Conservation (phyloP, 2,329 filamentous ascomycete species). For the Amphichorda felina region DNA sequence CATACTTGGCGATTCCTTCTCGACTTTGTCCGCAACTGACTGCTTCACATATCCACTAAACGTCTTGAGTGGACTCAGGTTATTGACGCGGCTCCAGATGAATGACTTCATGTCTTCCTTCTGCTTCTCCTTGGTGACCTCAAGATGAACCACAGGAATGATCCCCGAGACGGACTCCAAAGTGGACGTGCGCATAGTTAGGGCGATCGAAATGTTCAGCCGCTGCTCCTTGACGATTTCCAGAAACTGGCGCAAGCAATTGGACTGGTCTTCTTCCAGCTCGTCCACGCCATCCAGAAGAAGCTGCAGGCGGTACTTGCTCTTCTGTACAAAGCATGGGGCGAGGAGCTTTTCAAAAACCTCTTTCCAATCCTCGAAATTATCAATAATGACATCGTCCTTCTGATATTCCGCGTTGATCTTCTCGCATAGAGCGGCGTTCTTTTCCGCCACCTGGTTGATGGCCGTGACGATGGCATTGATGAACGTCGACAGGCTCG, state of each 20-base stretch:
- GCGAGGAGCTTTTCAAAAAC: constrained; percentile 11
- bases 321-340: constrained; percentile 9
- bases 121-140: constrained; percentile 14
- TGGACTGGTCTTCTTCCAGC: constrained; percentile 5
- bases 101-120: constrained; percentile 13
- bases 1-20: constrained; percentile 14
- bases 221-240: constrained; percentile 11
- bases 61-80: constrained; percentile 9
- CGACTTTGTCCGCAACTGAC: constrained; percentile 14
- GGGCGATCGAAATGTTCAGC: constrained; percentile 11
- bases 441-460: constrained; percentile 17
- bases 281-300: constrained; percentile 22
- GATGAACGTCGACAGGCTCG: constrained; percentile 9
- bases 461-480: constrained; percentile 14
- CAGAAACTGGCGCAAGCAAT: constrained; percentile 12
- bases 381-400: constrained; percentile 9
- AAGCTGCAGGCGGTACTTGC: constrained; percentile 11
- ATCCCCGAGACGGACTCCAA: constrained; percentile 5
- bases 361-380: constrained; percentile 7
- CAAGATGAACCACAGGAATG: constrained; percentile 5
- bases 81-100: constrained; percentile 13
- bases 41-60: constrained; percentile 17
- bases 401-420: constrained; percentile 13
- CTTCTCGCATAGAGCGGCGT: constrained; percentile 14
- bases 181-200: constrained; percentile 11